Conservation (phyloP, 1,139 yeast genomes). For the Debaryomyces robertsiae region DNA sequence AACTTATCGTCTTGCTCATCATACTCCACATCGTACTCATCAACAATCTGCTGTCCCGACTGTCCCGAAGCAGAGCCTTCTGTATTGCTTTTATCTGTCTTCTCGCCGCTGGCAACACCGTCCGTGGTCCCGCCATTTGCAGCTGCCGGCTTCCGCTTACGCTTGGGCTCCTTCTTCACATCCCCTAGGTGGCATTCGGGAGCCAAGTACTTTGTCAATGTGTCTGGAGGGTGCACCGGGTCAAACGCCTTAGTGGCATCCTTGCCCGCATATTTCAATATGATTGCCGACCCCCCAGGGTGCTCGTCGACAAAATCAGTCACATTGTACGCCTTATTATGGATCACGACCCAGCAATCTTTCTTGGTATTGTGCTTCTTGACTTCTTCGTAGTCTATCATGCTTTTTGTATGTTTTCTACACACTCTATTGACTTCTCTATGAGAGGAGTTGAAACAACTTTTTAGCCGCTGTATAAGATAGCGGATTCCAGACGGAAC, state of each 20-base stretch:
- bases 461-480: too few species aligned
- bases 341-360: slow-evolving; percentile 61
- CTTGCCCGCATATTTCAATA: slow-evolving; percentile 56
- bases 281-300: slow-evolving; percentile 57
- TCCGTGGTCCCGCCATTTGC: too few species aligned
- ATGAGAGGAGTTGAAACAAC: too few species aligned
- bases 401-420: background rate
- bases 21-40: slow-evolving; percentile 49
- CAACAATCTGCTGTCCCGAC: slow-evolving; percentile 29
- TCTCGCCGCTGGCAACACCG: slow-evolving; percentile 6
- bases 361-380: slow-evolving; percentile 37
- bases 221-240: slow-evolving; percentile 85
- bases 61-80: slow-evolving; percentile 1
- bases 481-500: too few species aligned
- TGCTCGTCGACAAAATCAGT: slow-evolving; percentile 51
- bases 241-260: slow-evolving; percentile 64
- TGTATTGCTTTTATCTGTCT: slow-evolving; percentile 3
- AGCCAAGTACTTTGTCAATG: slow-evolving; percentile 52
- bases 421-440: background rate
- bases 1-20: slow-evolving; percentile 44
- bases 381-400: slow-evolving; percentile 31
- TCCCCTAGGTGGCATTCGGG: slow-evolving; percentile 36
- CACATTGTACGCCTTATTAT: slow-evolving; percentile 54
- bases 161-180: slow-evolving; percentile 23
- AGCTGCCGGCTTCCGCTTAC: slow-evolving; percentile 12